Base-by-base conservation (phyloP, 805 yeast species). In the Candida bentonensis region DNA sequence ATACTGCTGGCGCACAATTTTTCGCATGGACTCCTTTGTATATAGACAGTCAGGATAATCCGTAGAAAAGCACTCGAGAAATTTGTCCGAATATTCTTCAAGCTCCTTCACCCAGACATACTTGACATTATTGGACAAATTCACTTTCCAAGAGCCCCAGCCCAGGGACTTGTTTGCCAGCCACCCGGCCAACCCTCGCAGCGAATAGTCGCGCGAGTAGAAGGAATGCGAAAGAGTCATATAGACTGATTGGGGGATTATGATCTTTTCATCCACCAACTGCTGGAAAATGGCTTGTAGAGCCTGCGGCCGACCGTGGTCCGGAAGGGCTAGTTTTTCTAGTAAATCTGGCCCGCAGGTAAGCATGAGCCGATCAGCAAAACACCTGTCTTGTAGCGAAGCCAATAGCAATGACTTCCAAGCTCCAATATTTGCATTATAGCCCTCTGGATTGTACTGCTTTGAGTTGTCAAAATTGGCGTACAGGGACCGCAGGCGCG, bases 191-290 rank as follows among this genome's bases (percentile, higher is more conserved):
- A 30, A 9, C 5, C 36, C 36, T 13, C 36, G 36, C 36, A 30
- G 36, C 17, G 36, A 30, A 15, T 30, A 30, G 36, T 30, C 36
- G 36, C 36, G 36, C 5, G 36, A 30, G 20, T 30, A 30, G n/a
- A 30, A 9, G 20, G 36, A 30, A n/a, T 30, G 36, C 11, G 11
- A 4, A 30, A 30, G 36, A 11, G 36, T 30, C 36, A 30, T 30
- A 15, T 11, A 30, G 5, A n/a, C 17, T 4, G 36, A 15, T 30
- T 30, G 36, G 17, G 36, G 36, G n/a, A 30, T n/a, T 13, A 30
- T 11, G 20, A 11, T 17, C 17, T 30, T 30, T 5, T n/a, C 7
- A 15, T 30, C 36, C 7, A 30, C 36, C 20, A 30, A 15, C 5
- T 30, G 17, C 17, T 30, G 20, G n/a, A 30, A 9, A 5, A 30